Percentiles rank a stretch among this genome's conserved stretches.
Conservation (phyloP, 306 rosid species). For the Crataegus laevigata region DNA sequence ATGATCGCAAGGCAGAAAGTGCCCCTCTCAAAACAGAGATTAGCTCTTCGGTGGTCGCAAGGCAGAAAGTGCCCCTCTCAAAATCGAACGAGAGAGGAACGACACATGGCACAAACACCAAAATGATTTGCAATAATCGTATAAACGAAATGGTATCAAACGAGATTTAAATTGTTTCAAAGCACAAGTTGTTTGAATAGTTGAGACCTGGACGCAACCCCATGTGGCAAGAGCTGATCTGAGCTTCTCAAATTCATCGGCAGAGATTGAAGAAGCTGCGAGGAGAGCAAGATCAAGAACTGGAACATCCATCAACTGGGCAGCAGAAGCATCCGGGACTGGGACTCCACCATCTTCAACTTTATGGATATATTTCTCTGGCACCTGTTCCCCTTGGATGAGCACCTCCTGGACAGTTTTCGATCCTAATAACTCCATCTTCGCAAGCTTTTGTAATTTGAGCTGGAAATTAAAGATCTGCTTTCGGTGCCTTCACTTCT, state of each 20-base stretch:
- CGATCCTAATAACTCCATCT: background rate
- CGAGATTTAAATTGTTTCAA: too few relatives aligned
- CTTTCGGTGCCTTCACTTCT: too few relatives aligned
- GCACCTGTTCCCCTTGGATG: slow-evolving; percentile 3
- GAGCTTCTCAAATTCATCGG: slow-evolving; percentile 1
- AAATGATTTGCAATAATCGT: too few relatives aligned
- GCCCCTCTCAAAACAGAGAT: too few relatives aligned
- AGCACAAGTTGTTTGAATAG: background rate
- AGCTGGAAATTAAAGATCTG: background rate
- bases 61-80: too few relatives aligned
- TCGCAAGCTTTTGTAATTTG: background rate
- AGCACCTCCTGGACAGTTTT: slow-evolving; percentile 31
- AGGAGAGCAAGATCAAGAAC: slow-evolving; percentile 23
- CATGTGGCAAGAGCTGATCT: slow-evolving; percentile 17
- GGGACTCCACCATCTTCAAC: slow-evolving; percentile 15
- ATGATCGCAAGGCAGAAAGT: too few relatives aligned
- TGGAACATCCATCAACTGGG: slow-evolving; percentile 19
- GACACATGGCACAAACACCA: too few relatives aligned
- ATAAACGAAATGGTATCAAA: too few relatives aligned
- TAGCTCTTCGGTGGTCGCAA: too few relatives aligned
- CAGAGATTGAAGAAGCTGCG: background rate
- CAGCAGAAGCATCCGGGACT: slow-evolving; percentile 13
- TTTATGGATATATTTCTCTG: slow-evolving; percentile 21
- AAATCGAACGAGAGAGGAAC: too few relatives aligned
- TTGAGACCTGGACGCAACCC: slow-evolving; percentile 35